phyloP scores from a whole-genome alignment of 2,329 filamentous ascomycete species.

The Colletotrichum sublineola region DNA sequence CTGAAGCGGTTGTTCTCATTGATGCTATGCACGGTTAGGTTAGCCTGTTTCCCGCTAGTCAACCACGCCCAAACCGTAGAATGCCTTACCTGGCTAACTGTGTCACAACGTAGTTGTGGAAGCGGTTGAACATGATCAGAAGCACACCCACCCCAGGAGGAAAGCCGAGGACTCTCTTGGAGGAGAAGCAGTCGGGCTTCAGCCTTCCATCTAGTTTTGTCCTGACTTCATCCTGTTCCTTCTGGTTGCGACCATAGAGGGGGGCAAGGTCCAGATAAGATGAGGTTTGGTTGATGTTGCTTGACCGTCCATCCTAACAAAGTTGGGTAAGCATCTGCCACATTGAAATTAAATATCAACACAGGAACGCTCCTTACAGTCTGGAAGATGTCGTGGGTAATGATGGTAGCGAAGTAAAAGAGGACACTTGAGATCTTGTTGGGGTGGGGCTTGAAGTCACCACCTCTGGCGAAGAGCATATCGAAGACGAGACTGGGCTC shows the following conservation, averaged over 20 bases:
- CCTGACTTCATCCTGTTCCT: conserved; percentile 63
- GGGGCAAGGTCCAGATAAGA: conserved; percentile 63
- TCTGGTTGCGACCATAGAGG: conserved; percentile 65
- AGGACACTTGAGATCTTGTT: conserved; percentile 61
- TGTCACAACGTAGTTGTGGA: conserved; percentile 46
- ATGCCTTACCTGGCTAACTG: conserved; percentile 41
- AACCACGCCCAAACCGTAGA: too few relatives aligned
- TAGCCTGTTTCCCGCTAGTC: conserved; percentile 38
- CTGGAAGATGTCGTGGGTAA: conserved; percentile 65
- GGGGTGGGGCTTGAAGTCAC: conserved; percentile 47
- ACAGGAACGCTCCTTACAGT: conserved; percentile 42
- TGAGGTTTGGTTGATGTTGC: conserved; percentile 52
- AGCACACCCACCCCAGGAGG: conserved; percentile 66
- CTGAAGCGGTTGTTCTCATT: conserved; percentile 58
- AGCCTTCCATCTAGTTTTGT: conserved; percentile 63
- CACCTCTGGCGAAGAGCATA: conserved; percentile 41
- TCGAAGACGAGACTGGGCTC: conserved; percentile 44
- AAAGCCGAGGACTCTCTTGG: conserved; percentile 63
- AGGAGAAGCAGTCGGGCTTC: conserved; percentile 68
- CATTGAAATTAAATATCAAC: conserved; percentile 30
- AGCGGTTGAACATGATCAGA: conserved; percentile 65
- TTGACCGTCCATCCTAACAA: conserved; percentile 47
- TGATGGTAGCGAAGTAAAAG: conserved; percentile 64
- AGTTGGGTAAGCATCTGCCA: conserved; percentile 5
- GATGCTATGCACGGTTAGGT: conserved; percentile 47